phyloP scores from a whole-genome alignment of 176 grass and related monocot genomes.

The Raddia guianensis region DNA sequence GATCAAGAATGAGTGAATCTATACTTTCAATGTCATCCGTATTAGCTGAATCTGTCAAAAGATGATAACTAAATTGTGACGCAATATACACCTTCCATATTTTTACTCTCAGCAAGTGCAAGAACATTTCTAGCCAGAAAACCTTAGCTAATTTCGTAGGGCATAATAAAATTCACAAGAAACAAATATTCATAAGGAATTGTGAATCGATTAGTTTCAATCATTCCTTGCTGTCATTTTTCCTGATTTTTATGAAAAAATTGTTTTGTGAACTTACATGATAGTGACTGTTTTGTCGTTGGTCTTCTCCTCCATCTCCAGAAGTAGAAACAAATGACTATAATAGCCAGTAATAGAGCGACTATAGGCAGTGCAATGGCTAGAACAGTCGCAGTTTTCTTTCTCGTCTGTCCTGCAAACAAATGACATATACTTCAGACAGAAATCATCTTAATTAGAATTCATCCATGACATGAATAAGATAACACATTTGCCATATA shows the following conservation, averaged over 20 bases:
- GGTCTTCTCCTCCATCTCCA: conserved; percentile 24
- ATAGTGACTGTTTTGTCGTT: conserved; percentile 11
- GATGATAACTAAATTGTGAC: background rate
- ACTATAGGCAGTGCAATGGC: conserved; percentile 52
- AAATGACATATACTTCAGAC: conserved; percentile 19
- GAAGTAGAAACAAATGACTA: conserved; percentile 38
- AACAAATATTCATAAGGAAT: background rate
- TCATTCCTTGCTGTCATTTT: background rate
- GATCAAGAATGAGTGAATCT: conserved; percentile 58
- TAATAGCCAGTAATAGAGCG: conserved; percentile 31
- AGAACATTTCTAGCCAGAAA: background rate
- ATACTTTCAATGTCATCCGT: conserved; percentile 36
- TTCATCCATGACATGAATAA: background rate
- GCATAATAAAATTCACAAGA: background rate
- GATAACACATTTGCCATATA: background rate
- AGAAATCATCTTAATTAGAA: background rate
- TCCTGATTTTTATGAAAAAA: background rate
- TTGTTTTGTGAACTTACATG: conserved; percentile 42
- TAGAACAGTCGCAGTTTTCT: conserved; percentile 21
- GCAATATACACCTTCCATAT: background rate
- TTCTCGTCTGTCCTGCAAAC: conserved; percentile 48
- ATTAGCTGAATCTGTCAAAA: conserved; percentile 47
- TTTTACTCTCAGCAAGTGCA: background rate
- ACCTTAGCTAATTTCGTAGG: background rate
- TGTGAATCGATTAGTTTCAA: background rate